phyloP scores from a whole-genome alignment of 129 eudicot species.

The Centaurea solstitialis region DNA sequence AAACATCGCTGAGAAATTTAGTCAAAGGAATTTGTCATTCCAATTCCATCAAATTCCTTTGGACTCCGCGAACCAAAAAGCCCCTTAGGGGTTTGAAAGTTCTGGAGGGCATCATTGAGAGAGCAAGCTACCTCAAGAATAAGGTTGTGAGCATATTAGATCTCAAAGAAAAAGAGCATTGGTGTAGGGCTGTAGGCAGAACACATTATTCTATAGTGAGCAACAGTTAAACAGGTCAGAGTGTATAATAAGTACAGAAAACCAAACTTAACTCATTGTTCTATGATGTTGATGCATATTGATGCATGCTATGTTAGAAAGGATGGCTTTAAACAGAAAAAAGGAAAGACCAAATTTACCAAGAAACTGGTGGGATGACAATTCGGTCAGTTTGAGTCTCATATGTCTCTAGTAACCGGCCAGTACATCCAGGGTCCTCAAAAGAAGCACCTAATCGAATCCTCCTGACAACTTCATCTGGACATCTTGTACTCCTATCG shows the following conservation, averaged over 20 bases:
- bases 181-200: no score
- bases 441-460: constrained; percentile 65
- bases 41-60: no score
- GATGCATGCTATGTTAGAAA: neutral
- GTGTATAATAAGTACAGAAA: neutral
- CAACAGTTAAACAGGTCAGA: neutral
- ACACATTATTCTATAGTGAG: no score
- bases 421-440: constrained; percentile 57
- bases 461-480: constrained; percentile 84
- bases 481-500: constrained; percentile 71
- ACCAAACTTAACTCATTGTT: neutral
- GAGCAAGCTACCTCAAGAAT: neutral
- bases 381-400: constrained; percentile 64
- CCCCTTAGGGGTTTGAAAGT: neutral
- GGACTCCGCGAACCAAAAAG: no score
- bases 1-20: no score
- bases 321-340: neutral
- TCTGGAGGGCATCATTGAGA: neutral
- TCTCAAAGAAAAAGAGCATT: no score
- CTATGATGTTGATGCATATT: constrained; percentile 6
- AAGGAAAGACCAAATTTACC: constrained; percentile 43
- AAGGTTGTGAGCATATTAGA: neutral
- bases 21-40: no score
- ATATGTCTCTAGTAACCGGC: constrained; percentile 71
- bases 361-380: constrained; percentile 68